Evolutionary conservation across 805 yeast species (phyloP).

Genomic region (Kazachstania martiniae): DNA sequence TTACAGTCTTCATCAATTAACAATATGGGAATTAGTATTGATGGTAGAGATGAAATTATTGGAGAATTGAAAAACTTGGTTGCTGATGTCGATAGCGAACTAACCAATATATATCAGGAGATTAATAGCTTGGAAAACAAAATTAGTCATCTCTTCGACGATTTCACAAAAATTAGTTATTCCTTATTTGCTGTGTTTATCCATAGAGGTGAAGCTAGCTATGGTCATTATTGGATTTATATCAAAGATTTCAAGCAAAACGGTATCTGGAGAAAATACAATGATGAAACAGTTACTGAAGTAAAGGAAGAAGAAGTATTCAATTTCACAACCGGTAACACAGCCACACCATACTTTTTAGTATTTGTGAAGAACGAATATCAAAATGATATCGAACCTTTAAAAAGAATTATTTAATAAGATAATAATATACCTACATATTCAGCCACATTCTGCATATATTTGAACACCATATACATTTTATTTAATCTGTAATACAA

Average conservation of each 20-base stretch:
- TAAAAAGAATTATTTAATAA: slow-evolving; percentile 36
- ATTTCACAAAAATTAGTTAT: slow-evolving; percentile 58
- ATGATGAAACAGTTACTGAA: slow-evolving; percentile 89
- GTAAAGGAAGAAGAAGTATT: slow-evolving; percentile 56
- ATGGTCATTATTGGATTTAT: slow-evolving; percentile 96
- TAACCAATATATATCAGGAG: slow-evolving; percentile 32
- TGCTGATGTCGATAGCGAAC: slow-evolving; percentile 35
- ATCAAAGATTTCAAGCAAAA: slow-evolving; percentile 62
- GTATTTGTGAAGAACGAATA: slow-evolving; percentile 68
- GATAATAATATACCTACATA: not conserved
- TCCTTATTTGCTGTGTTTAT: slow-evolving; percentile 84
- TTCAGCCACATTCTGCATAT: not conserved
- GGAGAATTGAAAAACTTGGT: slow-evolving; percentile 35
- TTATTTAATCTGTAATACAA: too few relatives aligned
- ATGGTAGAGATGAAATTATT: slow-evolving; percentile 9
- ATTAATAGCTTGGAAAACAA: slow-evolving; percentile 36
- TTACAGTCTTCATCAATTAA: slow-evolving; percentile 34
- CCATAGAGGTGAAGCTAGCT: slow-evolving; percentile 91
- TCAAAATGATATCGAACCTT: slow-evolving; percentile 48
- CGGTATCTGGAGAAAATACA: slow-evolving; percentile 70
- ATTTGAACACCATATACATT: too few relatives aligned
- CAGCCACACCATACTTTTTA: slow-evolving; percentile 89
- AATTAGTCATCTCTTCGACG: slow-evolving; percentile 51
- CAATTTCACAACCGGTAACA: slow-evolving; percentile 54
- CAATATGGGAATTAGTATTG: slow-evolving; percentile 33